Base-by-base conservation (phyloP, 108 stramenopile species). In the Licmophora abbreviata region DNA sequence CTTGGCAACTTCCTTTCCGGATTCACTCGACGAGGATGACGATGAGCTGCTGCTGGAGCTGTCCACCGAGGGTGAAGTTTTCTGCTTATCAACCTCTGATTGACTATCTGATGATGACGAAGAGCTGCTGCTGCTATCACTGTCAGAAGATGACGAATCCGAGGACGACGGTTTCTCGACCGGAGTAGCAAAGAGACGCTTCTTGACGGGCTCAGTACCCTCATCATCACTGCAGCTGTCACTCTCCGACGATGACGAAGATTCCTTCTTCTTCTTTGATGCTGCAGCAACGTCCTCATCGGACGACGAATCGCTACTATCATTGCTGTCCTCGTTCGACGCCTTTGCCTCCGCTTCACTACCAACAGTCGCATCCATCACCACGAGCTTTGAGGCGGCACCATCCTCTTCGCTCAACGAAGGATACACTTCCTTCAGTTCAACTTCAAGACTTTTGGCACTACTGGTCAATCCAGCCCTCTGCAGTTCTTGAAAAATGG, bases 101-200 rank as follows among this genome's bases (percentile, higher is more conserved):
- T 63, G 53, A 36, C 21, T 27, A 11, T 21, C 22, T 20, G n/a
- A n/a, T 59, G 58, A 59, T n/a, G 58, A 59, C 4, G 58, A 58
- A 2, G 58, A 48, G 6, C n/a, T n/a, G n/a, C n/a, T n/a, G 48
- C 48, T 26, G 9, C 25, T 10, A 27, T 30, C 9, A 30, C 48
- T 30, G 10, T 49, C 51, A 35, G 34, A 35, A 12, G 41, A 43
- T 3, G 57, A 58, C 42, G 42, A 44, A 0, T 26, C 43, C 22
- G 55, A 56, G n/a, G 43, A 56, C 26, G 20, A 14, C 26, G 8
- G 3, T 46, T 21, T 46, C 44, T 21, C 14, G 3, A 25, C 26
- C 12, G 45, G 23, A 1, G 4, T 29, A 14, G 55, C 17, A 7
- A 29, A 17, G n/a, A 12, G 20, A 24, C 10, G 1, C 36, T 56